Evolutionary conservation across 176 grass and related monocot genomes (phyloP).

Genomic region (Juncus effusus): DNA sequence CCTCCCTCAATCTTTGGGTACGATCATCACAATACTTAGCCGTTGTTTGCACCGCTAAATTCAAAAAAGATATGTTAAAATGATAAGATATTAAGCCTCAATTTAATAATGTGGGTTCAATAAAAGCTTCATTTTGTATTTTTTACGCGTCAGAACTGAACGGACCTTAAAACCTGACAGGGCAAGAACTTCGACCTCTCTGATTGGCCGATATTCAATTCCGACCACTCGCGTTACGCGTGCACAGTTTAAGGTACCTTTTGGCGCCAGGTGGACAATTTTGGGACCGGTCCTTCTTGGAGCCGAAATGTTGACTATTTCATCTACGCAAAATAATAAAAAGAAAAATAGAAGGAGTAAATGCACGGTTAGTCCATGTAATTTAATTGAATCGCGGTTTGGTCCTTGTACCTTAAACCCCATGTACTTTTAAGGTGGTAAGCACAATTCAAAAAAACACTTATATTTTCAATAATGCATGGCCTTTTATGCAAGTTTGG

Average conservation of each 20-base stretch:
- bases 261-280: constrained; percentile 47
- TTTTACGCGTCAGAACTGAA: constrained; percentile 17
- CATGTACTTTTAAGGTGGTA: too few relatives aligned
- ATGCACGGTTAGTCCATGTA: too few relatives aligned
- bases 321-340: constrained; percentile 63
- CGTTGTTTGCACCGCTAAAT: too few relatives aligned
- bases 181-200: constrained; percentile 73
- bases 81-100: neutral
- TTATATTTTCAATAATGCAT: too few relatives aligned
- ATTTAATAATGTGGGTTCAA: neutral
- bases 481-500: too few relatives aligned
- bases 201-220: constrained; percentile 86
- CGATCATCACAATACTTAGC: too few relatives aligned
- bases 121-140: neutral
- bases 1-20: too few relatives aligned
- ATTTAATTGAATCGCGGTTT: too few relatives aligned
- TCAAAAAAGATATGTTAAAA: too few relatives aligned
- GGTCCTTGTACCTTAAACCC: too few relatives aligned
- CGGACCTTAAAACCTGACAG: constrained; percentile 84
- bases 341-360: neutral
- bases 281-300: constrained; percentile 81
- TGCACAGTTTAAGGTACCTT: constrained; percentile 86
- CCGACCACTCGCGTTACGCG: constrained; percentile 61
- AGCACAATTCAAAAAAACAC: too few relatives aligned
- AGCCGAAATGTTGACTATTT: constrained; percentile 69